Evolutionary conservation across 164 flowering plant species (phyloP), one percentile per base, ranked within the genome.

Genomic region (Piper longum): DNA sequence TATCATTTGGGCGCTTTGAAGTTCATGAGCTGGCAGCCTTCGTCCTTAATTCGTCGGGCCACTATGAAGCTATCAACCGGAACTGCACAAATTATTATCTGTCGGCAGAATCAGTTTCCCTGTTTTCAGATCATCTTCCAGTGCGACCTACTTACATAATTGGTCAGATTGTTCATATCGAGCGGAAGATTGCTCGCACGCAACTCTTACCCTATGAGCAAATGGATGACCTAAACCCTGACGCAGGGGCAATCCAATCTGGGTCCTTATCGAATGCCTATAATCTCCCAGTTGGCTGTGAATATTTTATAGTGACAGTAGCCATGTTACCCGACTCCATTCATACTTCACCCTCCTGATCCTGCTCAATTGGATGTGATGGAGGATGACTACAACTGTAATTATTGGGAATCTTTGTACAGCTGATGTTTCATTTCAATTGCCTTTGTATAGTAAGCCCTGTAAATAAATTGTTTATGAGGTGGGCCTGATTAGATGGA

Each of bases 111-210:
- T 95, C 97, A 4, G 89, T 85, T 61, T 96, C 99, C 64, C 68
- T 95, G 71, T 95, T 87, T 64, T 73, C 83, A 4, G 95, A 88
- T 60, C 82, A 85, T 70, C 83, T 80, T 63, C 89, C 82, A 1
- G 73, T 44, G 60, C 81, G 73, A 67, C 97, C 99, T 11, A 73
- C 61, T 72, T 89, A 81, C 81, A 89, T 95, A 42, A 83, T 89
- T 43, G 99, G 99, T 45, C 96, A 83, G 75, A 86, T 91, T 67
- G 99, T 95, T 69, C 99, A 95, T 70, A 91, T 95, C 52, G 99
- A 95, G 70, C 77, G 86, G 62, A 82, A 76, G 66, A 74, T 66
- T 1, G 95, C 79, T 66, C 84, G 73, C 76, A 63, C 80, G 19
- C 71, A 74, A 44, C 72, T 19, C 52, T 74, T 19, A 44, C 66